Conservation (phyloP, 768 basidiomycete species). For the Lactarius akahatsu region DNA sequence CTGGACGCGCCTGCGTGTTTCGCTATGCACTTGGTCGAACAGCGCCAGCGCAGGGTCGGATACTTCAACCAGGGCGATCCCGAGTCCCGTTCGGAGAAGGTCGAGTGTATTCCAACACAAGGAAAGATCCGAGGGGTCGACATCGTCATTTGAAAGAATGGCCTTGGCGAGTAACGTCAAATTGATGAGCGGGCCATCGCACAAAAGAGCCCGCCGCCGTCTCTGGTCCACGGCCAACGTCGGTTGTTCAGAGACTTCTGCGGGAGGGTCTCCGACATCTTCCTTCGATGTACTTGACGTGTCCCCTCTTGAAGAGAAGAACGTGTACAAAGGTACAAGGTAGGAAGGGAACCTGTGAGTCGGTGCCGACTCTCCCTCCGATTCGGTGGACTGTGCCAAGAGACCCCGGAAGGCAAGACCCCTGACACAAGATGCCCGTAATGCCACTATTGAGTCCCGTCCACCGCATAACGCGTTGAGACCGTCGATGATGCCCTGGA, state of each 20-base stretch:
- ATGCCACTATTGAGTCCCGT: not conserved
- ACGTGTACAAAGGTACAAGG: conserved; percentile 9
- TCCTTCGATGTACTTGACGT: too few relatives aligned
- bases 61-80: not conserved
- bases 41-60: not conserved
- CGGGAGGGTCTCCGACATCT: not conserved
- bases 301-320: not conserved
- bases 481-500: not conserved
- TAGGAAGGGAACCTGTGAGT: not conserved
- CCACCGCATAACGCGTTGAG: not conserved
- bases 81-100: conserved; percentile 10
- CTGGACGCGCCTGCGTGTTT: not conserved
- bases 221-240: not conserved
- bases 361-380: not conserved
- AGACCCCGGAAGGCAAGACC: conserved; percentile 11
- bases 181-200: conserved; percentile 16
- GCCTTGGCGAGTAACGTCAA: conserved; percentile 1
- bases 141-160: not conserved
- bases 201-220: conserved; percentile 3
- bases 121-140: not conserved
- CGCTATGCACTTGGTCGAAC: not conserved
- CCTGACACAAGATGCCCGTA: conserved; percentile 15
- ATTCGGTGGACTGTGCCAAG: not conserved
- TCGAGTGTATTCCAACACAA: conserved; percentile 20
- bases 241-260: not conserved